Evolutionary conservation across 2,329 filamentous ascomycete species (phyloP), one percentile per base, ranked within the genome.

Genomic region (Fusarium brevicatenulatum): DNA sequence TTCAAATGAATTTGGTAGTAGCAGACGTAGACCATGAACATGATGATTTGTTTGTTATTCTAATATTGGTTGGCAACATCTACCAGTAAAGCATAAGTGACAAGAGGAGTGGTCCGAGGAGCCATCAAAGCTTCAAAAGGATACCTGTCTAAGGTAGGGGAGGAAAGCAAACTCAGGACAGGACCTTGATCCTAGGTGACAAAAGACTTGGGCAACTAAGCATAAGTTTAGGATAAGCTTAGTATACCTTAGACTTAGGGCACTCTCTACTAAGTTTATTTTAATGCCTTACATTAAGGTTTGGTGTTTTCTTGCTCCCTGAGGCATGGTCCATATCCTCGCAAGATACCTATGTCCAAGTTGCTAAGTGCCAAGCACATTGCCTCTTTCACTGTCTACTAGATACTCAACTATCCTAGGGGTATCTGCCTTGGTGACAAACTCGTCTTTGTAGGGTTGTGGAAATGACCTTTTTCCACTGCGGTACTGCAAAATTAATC

Each of bases 1-100:
- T 80, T 81, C 78, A 77, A 64, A 82, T 76, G 79, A 81, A 79
- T 76, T 81, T 77, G 69, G 64, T 76, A 76, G 76, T 75, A 77
- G 76, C 75, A 71, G 76, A 79, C 76, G 73, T 80, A 80, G 77
- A 79, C 77, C 65, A 79, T 67, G 77, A 78, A 77, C 70, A 78
- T 79, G 75, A 80, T 69, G 70, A 77, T 76, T 76, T 76, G 55
- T 68, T 58, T 73, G 61, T 75, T 67, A 76, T 56, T 23, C 19
- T 46, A 21, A 16, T n/a, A n/a, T 16, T 10, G 7, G 21, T n/a
- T 34, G 21, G 13, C 28, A 43, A 47, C 53, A 39, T 34, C 15
- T 37, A 11, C 28, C 28, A 47, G 18, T 21, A 21, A 37, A 53
- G 18, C 18, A 36, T 7, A 34, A 21, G 16, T 32, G 39, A 56